These are phyloP conservation scores for Botrytis pseudocinerea DNA, from an alignment of 2,329 filamentous ascomycete genomes.

Conservation along the genomic window DNA sequence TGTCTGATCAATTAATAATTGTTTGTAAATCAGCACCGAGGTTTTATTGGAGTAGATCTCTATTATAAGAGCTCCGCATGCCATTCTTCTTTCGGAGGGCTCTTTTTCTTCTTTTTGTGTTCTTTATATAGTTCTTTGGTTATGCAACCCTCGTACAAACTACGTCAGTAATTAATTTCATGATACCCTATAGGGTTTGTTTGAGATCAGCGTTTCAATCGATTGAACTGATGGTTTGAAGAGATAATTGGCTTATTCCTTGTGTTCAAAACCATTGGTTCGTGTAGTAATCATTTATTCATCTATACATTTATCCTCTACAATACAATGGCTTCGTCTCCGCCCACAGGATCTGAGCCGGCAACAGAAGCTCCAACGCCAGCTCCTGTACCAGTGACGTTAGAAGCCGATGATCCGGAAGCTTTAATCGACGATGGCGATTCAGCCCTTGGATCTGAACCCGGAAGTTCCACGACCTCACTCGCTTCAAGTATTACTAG, in stretches of 20 bases:
- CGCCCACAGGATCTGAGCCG: not conserved
- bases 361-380: not conserved
- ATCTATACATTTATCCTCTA: not conserved
- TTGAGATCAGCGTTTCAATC: not conserved
- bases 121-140: not conserved
- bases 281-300: not conserved
- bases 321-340: slow-evolving; percentile 9
- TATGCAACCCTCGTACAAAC: not conserved
- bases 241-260: not conserved
- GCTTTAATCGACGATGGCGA: slow-evolving; percentile 1
- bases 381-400: slow-evolving; percentile 5
- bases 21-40: not conserved
- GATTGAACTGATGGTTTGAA: not conserved
- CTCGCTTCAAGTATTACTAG: slow-evolving; percentile 41
- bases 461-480: slow-evolving; percentile 26
- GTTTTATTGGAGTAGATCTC: not conserved
- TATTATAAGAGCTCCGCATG: not conserved
- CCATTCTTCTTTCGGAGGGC: not conserved
- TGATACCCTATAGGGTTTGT: not conserved
- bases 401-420: slow-evolving; percentile 15
- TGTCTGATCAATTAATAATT: not conserved
- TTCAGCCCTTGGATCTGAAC: slow-evolving; percentile 16
- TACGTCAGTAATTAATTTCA: not conserved
- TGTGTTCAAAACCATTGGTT: not conserved
- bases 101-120: not conserved